Base-by-base conservation (phyloP, 129 eudicot species). In the Gnaphalium uliginosum region DNA sequence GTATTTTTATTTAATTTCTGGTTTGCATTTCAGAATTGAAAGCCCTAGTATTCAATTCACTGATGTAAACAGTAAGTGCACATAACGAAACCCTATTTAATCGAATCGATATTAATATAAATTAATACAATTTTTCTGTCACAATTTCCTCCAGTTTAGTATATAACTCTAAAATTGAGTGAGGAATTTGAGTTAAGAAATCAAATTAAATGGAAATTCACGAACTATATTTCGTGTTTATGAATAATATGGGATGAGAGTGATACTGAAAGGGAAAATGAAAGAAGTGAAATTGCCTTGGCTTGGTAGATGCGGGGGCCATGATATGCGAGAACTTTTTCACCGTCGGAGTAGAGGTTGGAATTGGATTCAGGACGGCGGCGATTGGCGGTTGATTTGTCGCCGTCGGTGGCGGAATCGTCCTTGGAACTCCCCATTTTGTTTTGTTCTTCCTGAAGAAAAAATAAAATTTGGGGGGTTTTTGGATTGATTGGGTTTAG, bases 251-350 rank as follows among this genome's bases (percentile, higher is more conserved):
- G 76, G 62, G 13, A 57, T 8, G 62, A 57, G 62, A 57, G 23
- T 57, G 26, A n/a, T 24, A 19, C n/a, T 60, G 64, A 71, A 54
- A 65, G 48, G 74, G 65, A 37, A 15, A 43, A 19, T 24, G 76
- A 72, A 25, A 4, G 19, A 61, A 1, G 57, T 54, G 11, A 61
- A 51, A 48, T 58, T 74, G 66, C 96, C 90, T 90, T 90, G 76
- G 96, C 91, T 84, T 90, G 91, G 87, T 90, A 90, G 32, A 90
- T 86, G 61, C 89, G 86, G 37, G 96, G 93, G 29, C 93, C 96
- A 79, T 90, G 96, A 84, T 83, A 90, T 60, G 96, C 96, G 13
- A 90, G 93, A 37, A 90, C 93, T 58, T 82, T 90, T 76, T 90
- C 96, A 60, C 93, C 96, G 62, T 90, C 96, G 69, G 84, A 70